Base-by-base conservation (phyloP, 306 rosid genomes). In the Mucuna pruriens region DNA sequence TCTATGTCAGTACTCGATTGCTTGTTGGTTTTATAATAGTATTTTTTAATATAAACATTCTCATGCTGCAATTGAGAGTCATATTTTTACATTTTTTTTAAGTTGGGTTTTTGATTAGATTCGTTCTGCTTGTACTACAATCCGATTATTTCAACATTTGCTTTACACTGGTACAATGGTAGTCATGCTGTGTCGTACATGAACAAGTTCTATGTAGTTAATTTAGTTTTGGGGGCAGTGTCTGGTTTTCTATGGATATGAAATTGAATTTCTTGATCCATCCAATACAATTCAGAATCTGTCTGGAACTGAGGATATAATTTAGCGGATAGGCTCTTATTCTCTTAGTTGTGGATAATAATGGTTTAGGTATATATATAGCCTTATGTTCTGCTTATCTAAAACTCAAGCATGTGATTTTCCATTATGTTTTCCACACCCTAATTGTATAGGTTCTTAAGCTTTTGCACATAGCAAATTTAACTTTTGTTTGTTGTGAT, bases 1-100 rank as follows among this genome's bases (percentile, higher is more conserved):
- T 76, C 45, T 61, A 58, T 78, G 71, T 57, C 40, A 26, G n/a
- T 45, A 52, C 62, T 63, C 26, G 1, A 2, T 57, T 54, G 54
- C 3, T 49, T 46, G 40, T 44, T 3, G 13, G 7, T 52, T 44
- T 45, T 40, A 39, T 4, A 66, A 17, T 81, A 3, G 46, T 61
- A 19, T 1, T 52, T 40, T 51, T 33, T 7, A 45, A 62, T 34
- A 62, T 40, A 9, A 23, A 15, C 6, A 25, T 44, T 39, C 39
- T 39, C 23, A 22, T 25, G 6, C 8, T 52, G 19, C 61, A 17
- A 48, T 0, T 46, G 61, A 48, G 19, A 23, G 75, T n/a, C 5
- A 7, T 20, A 7, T 1, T 11, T 0, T 12, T 7, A 1, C 38
- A 3, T 20, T 9, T 4, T 48, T 48, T 3, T 33, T 61, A 3